These are phyloP conservation scores for Plasmodium adleri DNA, from an alignment of 169 alveolate genomes.

Conservation along the genomic window DNA sequence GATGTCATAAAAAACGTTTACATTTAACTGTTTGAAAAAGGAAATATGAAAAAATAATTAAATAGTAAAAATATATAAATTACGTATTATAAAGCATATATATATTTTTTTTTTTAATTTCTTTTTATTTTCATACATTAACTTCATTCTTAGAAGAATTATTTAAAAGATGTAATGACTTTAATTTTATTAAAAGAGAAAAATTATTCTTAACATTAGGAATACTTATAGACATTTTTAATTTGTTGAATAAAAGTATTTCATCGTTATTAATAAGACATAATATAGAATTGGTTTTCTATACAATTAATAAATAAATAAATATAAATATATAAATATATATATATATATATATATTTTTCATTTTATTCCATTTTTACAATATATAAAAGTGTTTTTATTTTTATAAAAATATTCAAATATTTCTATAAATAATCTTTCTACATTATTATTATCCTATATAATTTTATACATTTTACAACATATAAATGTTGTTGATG, in stretches of 20 bases:
- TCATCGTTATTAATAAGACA: background rate
- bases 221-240: conserved; percentile 16
- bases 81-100: background rate
- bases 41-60: background rate
- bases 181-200: conserved; percentile 54
- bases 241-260: background rate
- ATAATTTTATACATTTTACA: too few species aligned
- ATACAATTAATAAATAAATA: too few species aligned
- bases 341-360: too few species aligned
- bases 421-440: too few species aligned
- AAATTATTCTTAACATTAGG: conserved; percentile 32
- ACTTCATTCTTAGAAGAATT: conserved; percentile 1
- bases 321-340: too few species aligned
- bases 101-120: background rate
- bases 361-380: background rate
- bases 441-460: too few species aligned
- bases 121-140: background rate
- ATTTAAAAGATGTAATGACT: conserved; percentile 36
- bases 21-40: conserved; percentile 8
- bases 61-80: background rate
- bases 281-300: too few species aligned
- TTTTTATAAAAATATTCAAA: background rate
- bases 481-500: too few species aligned
- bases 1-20: conserved; percentile 32
- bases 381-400: background rate